Conservation (phyloP, 306 rosid genomes). For the Castanea crenata region DNA sequence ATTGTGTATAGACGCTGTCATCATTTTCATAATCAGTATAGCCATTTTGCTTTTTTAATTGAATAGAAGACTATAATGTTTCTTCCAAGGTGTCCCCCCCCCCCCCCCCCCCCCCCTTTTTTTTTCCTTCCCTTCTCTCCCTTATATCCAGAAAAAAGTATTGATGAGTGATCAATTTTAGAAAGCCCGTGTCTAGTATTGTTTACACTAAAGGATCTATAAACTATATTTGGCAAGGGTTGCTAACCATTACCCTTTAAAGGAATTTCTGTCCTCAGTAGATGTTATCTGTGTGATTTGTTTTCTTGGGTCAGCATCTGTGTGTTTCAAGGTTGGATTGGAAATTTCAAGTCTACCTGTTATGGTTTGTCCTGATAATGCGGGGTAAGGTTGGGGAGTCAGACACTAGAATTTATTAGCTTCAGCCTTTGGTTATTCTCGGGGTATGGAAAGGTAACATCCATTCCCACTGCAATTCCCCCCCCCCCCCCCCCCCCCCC, state of each 20-base stretch:
- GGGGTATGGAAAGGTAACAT: neutral
- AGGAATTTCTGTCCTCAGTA: neutral
- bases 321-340: neutral
- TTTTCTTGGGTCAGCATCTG: neutral
- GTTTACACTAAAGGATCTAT: neutral
- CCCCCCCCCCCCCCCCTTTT: too few species aligned
- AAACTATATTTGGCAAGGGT: neutral
- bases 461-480: too few species aligned
- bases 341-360: neutral
- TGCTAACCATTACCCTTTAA: neutral
- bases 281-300: neutral
- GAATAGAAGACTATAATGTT: neutral
- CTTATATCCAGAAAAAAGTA: too few species aligned
- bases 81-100: too few species aligned
- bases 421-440: neutral
- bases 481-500: too few species aligned
- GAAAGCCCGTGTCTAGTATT: neutral
- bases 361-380: neutral
- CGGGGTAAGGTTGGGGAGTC: neutral
- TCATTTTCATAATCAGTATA: neutral
- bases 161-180: neutral
- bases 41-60: neutral
- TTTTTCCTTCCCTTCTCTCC: neutral
- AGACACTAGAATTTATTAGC: neutral
- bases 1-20: neutral